A percentile compares a stretch with the other conserved stretches of the same genome.
Evolutionary conservation across 805 yeast genomes (phyloP).

Genomic region (Ogataea nonfermentans): DNA sequence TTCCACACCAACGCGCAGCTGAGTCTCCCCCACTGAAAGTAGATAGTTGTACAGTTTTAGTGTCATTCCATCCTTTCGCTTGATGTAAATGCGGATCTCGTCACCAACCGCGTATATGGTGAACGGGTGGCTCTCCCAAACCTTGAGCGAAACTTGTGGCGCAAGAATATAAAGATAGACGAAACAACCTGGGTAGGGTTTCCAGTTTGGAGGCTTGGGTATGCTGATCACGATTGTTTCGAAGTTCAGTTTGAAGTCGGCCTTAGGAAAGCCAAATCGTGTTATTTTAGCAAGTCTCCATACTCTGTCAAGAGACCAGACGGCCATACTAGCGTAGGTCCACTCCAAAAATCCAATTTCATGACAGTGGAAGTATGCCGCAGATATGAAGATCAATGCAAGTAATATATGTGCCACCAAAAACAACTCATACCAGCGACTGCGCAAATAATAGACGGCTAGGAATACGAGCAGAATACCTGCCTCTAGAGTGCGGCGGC

Average conservation of each 20-base stretch:
- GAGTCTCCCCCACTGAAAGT: slow-evolving; percentile 15
- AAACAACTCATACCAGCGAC: slow-evolving; percentile 47
- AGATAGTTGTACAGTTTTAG: slow-evolving; percentile 34
- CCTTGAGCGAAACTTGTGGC: slow-evolving; percentile 32
- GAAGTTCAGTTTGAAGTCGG: slow-evolving; percentile 17
- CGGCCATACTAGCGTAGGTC: slow-evolving; percentile 36
- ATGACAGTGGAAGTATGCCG: slow-evolving; percentile 46
- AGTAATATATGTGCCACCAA: slow-evolving; percentile 42
- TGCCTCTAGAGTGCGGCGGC: slow-evolving; percentile 34
- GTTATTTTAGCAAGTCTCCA: slow-evolving; percentile 36
- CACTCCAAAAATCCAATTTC: slow-evolving; percentile 41
- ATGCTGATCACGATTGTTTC: slow-evolving; percentile 30
- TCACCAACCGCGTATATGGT: slow-evolving; percentile 35
- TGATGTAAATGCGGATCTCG: slow-evolving; percentile 41
- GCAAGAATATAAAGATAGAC: slow-evolving; percentile 49
- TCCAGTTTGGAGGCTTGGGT: slow-evolving; percentile 46
- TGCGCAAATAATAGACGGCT: slow-evolving; percentile 44
- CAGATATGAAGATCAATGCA: slow-evolving; percentile 45
- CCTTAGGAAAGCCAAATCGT: slow-evolving; percentile 28
- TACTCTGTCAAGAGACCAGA: slow-evolving; percentile 44
- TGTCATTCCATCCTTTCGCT: slow-evolving; percentile 52
- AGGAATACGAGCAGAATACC: slow-evolving; percentile 45
- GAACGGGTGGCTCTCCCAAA: slow-evolving; percentile 69
- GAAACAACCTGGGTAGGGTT: slow-evolving; percentile 55
- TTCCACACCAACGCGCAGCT: slow-evolving; percentile 40